Evolutionary conservation across 2,329 filamentous ascomycete species (phyloP), one percentile per base, ranked within the genome.

Genomic region (Coniella vitis): DNA sequence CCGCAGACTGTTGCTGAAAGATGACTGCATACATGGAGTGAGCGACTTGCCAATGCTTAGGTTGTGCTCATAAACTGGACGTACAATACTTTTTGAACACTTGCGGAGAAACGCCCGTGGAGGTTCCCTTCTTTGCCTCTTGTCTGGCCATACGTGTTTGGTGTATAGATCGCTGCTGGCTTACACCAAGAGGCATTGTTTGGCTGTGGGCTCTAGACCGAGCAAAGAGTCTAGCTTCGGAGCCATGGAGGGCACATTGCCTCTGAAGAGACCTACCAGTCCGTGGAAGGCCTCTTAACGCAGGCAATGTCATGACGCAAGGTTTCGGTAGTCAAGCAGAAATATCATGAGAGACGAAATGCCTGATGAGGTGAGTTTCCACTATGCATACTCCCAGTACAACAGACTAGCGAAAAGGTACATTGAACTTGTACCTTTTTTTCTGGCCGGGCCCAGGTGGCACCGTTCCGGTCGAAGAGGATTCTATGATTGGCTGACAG

Each of bases 1-100:
- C 46, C 0, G 55, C 40, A 10, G 65, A 65, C 12, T 63, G 62
- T 3, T 53, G 52, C 4, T 61, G 59, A 21, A 64, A 63, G 17
- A 61, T 54, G 48, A 65, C 66, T 63, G 48, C n/a, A n/a, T n/a
- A n/a, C n/a, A n/a, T n/a, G n/a, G n/a, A n/a, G n/a, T n/a, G n/a
- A n/a, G n/a, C n/a, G n/a, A n/a, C n/a, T n/a, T n/a, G n/a, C n/a
- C n/a, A n/a, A n/a, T n/a, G n/a, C n/a, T n/a, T n/a, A n/a, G n/a
- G n/a, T n/a, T n/a, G n/a, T n/a, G n/a, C n/a, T n/a, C n/a, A n/a
- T n/a, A n/a, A 5, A 36, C 20, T 16, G 16, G 5, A 41, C 38
- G n/a, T 29, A 41, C 38, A 41, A 21, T 29, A 41, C 9, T 16
- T 10, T 16, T 41, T 41, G 7, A 41, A 16, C 73, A 60, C 36